Conservation (phyloP, 192 early-diverging fungal species). For the Coemansia sp. region DNA sequence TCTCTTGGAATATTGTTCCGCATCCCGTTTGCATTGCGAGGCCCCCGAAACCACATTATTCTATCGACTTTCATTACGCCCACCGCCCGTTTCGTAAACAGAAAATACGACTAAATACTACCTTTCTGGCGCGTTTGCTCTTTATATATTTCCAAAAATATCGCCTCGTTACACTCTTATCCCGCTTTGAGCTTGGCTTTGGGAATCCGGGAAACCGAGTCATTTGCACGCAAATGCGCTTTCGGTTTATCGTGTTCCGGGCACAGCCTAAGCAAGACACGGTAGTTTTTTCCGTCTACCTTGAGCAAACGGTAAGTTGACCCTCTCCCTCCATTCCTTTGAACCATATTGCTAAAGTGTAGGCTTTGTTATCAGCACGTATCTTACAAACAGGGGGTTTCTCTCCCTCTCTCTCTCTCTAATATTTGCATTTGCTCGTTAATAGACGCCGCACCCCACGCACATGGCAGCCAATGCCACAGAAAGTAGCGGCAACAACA, state of each 20-base stretch:
- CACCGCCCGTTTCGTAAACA: background rate
- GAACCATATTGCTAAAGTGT: background rate
- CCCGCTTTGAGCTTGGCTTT: background rate
- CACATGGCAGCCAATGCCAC: background rate
- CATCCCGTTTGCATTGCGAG: background rate
- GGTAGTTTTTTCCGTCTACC: constrained; percentile 42
- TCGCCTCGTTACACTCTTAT: too few relatives aligned
- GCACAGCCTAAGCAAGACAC: constrained; percentile 44
- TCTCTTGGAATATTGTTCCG: background rate
- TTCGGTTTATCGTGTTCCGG: constrained; percentile 54
- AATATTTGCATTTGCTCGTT: background rate
- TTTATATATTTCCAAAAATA: background rate
- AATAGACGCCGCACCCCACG: background rate
- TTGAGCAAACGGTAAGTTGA: constrained; percentile 35
- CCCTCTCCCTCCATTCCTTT: background rate
- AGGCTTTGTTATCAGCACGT: background rate
- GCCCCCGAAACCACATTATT: background rate
- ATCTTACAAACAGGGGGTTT: background rate
- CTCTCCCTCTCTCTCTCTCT: background rate
- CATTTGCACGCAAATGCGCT: constrained; percentile 34
- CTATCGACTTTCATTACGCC: background rate
- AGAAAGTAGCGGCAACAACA: constrained; percentile 2
- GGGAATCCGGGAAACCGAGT: background rate
- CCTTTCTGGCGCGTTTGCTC: background rate
- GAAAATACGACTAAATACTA: background rate